Evolutionary conservation across 1,284 basidiomycete genomes (phyloP).

Genomic region (Pseudozyma thailandica): DNA sequence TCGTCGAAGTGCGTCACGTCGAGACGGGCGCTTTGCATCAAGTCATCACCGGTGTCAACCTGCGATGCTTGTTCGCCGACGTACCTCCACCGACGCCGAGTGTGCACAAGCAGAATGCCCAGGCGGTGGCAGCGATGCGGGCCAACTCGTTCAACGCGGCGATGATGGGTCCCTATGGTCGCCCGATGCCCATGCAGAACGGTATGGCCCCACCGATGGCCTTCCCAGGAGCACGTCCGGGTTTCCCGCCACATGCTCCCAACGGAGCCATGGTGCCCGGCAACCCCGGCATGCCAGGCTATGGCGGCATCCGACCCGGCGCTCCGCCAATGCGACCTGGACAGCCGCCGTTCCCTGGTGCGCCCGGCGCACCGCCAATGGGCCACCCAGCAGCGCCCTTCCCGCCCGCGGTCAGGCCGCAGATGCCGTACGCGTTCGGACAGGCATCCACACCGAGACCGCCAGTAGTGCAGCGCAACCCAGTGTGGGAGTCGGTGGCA

Average conservation of each 20-base stretch:
- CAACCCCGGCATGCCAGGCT: slow-evolving; percentile 26
- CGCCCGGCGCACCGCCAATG: slow-evolving; percentile 25
- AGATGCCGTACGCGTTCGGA: slow-evolving; percentile 52
- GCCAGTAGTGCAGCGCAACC: slow-evolving; percentile 56
- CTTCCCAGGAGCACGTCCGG: slow-evolving; percentile 39
- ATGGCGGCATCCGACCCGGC: slow-evolving; percentile 19
- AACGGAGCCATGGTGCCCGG: slow-evolving; percentile 38
- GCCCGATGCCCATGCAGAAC: slow-evolving; percentile 36
- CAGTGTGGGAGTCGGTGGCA: slow-evolving; percentile 61
- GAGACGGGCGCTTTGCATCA: slow-evolving; percentile 91
- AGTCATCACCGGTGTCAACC: slow-evolving; percentile 78
- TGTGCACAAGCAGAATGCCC: slow-evolving; percentile 43
- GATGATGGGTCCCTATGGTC: slow-evolving; percentile 34
- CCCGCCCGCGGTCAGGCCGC: slow-evolving; percentile 25
- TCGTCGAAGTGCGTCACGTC: slow-evolving; percentile 96
- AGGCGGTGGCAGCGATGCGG: slow-evolving; percentile 46
- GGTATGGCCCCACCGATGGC: slow-evolving; percentile 32
- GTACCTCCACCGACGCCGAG: slow-evolving; percentile 79
- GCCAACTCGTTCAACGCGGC: slow-evolving; percentile 45
- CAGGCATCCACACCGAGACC: slow-evolving; percentile 36
- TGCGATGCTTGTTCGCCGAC: slow-evolving; percentile 88
- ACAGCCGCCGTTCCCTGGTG: slow-evolving; percentile 26
- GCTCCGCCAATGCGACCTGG: slow-evolving; percentile 38
- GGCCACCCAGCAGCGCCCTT: slow-evolving; percentile 34
- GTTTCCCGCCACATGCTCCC: slow-evolving; percentile 10